phyloP scores from a whole-genome alignment of 192 early-diverging fungal genomes.

The Jimgerdemannia lactiflua region DNA sequence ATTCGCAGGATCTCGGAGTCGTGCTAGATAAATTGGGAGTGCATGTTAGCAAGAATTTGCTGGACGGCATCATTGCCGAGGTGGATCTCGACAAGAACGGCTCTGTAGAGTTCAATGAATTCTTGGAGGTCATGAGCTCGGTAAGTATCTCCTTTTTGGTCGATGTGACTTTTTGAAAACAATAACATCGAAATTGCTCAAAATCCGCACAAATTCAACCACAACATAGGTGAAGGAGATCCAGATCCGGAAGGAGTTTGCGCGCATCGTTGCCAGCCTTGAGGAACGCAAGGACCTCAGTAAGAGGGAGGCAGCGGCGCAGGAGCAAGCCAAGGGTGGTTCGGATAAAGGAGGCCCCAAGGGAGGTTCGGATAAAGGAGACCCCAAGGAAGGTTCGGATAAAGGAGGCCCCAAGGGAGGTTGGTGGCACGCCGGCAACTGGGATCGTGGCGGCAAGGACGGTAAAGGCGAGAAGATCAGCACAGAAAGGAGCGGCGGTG shows the following conservation, averaged over 20 bases:
- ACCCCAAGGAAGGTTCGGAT: not conserved
- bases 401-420: not conserved
- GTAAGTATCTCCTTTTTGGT: not conserved
- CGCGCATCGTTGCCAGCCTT: conserved; percentile 25
- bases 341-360: not conserved
- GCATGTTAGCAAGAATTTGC: conserved; percentile 41
- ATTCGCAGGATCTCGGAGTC: conserved; percentile 43
- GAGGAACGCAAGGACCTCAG: not conserved
- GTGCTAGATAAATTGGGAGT: conserved; percentile 53
- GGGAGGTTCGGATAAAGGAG: not conserved
- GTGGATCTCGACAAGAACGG: conserved; percentile 54
- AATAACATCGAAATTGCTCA: not conserved
- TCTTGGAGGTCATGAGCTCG: conserved; percentile 62
- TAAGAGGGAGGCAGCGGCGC: not conserved
- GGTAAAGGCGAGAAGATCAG: conserved; percentile 25
- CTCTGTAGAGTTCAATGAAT: conserved; percentile 68
- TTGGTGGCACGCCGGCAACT: not conserved
- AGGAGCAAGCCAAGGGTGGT: not conserved
- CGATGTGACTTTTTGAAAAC: too few relatives aligned
- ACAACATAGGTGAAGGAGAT: conserved; percentile 47
- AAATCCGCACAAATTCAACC: not conserved
- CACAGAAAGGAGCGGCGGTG: conserved; percentile 41
- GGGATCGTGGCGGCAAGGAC: conserved; percentile 3
- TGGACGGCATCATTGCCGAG: conserved; percentile 49
- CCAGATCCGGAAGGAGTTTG: conserved; percentile 44